phyloP scores from a whole-genome alignment of 371 early-diverging fungal species.

The Mucor plumbeus region DNA sequence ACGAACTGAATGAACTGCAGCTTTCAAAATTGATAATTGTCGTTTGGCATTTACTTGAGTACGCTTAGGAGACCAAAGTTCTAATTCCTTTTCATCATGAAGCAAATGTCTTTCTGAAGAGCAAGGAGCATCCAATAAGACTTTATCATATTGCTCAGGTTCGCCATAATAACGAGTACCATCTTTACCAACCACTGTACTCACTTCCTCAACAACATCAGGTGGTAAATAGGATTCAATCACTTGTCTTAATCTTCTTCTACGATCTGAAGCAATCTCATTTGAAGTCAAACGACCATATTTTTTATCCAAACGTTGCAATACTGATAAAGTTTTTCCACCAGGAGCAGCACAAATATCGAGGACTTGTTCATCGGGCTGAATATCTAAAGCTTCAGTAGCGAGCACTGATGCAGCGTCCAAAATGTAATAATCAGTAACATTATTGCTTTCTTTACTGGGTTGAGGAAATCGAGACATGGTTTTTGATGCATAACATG shows the following conservation, averaged over 20 bases:
- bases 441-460: constrained; percentile 34
- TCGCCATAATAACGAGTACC: constrained; percentile 53
- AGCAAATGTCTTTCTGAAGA: constrained; percentile 75
- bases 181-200: constrained; percentile 62
- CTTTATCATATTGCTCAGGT: constrained; percentile 62
- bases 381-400: constrained; percentile 62
- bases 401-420: constrained; percentile 76
- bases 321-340: constrained; percentile 67
- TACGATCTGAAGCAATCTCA: constrained; percentile 60
- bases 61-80: constrained; percentile 57
- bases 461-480: constrained; percentile 48
- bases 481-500: constrained; percentile 43
- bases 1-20: constrained; percentile 64
- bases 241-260: constrained; percentile 57
- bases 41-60: constrained; percentile 56
- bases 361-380: constrained; percentile 74
- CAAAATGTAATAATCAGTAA: constrained; percentile 61
- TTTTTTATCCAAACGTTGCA: constrained; percentile 51
- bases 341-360: constrained; percentile 85
- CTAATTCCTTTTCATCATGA: constrained; percentile 57
- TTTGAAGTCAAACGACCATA: constrained; percentile 60
- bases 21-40: constrained; percentile 63
- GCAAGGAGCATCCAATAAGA: constrained; percentile 83
- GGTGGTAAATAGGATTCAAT: constrained; percentile 63
- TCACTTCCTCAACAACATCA: constrained; percentile 38